Percentiles rank a stretch among this genome's conserved stretches.
phyloP scores from a whole-genome alignment of 169 alveolate genomes.

The Plasmodium cynomolgi region DNA sequence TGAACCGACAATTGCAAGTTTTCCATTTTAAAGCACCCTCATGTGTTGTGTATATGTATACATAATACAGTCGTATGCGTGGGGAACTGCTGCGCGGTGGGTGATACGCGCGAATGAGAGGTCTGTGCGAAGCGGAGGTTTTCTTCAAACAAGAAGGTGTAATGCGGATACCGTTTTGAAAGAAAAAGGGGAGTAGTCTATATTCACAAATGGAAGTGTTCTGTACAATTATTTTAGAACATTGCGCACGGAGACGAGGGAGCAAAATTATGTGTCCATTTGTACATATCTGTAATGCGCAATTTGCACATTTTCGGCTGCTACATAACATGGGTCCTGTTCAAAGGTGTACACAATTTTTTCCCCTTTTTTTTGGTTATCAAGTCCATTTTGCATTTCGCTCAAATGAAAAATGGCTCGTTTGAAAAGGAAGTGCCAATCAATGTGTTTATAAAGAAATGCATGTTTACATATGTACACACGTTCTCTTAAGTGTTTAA shows the following conservation, averaged over 20 bases:
- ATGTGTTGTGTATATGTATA: neutral
- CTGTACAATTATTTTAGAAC: neutral
- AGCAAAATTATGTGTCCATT: neutral
- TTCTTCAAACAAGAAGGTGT: neutral
- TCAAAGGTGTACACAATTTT: neutral
- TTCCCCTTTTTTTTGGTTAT: neutral
- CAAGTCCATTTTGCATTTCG: neutral
- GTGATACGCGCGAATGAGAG: neutral
- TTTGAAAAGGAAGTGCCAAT: neutral
- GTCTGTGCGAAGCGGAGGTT: neutral
- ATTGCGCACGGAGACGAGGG: neutral
- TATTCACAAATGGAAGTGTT: neutral
- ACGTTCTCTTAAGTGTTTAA: neutral
- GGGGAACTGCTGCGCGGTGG: neutral
- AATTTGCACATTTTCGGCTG: neutral
- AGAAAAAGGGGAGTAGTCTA: neutral
- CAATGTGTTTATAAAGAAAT: neutral
- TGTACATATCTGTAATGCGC: neutral
- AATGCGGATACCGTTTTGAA: neutral
- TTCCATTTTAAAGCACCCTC: neutral
- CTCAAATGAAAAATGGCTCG: neutral
- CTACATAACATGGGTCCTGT: neutral
- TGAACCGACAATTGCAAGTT: neutral
- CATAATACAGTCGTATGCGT: neutral
- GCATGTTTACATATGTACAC: neutral